phyloP scores from a whole-genome alignment of 441 rosid genomes.

The Arabidopsis hybrid region DNA sequence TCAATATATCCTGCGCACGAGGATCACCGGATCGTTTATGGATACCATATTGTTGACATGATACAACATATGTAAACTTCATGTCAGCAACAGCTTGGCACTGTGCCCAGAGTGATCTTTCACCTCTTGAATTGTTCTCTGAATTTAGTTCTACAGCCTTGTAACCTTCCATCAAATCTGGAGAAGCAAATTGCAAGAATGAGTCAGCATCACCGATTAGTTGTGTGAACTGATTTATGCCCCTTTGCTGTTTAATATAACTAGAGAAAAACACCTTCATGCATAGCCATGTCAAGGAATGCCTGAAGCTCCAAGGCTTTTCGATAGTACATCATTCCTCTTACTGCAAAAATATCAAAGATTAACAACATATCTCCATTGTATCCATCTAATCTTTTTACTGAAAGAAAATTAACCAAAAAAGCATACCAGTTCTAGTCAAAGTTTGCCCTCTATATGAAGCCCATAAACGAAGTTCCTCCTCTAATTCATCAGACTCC shows the following conservation, averaged over 20 bases:
- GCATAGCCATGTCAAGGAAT: constrained; percentile 98
- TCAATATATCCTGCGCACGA: constrained; percentile 92
- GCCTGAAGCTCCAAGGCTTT: constrained; percentile 99
- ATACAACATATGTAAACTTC: constrained; percentile 96
- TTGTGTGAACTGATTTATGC: background rate
- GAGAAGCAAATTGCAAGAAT: constrained; percentile 40
- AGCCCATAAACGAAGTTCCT: constrained; percentile 97
- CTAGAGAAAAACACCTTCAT: constrained; percentile 71
- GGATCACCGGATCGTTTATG: constrained; percentile 87
- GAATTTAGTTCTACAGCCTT: constrained; percentile 85
- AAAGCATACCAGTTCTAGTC: constrained; percentile 84
- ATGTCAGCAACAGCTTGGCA: constrained; percentile 99
- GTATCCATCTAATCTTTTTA: constrained; percentile 7
- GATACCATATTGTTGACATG: constrained; percentile 97
- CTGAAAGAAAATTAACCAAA: constrained; percentile 9
- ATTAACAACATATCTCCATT: constrained; percentile 23
- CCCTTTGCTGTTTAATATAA: background rate
- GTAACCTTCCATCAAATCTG: constrained; percentile 98
- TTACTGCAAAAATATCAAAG: constrained; percentile 58
- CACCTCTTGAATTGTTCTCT: constrained; percentile 76
- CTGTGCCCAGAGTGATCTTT: constrained; percentile 84
- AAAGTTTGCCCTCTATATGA: constrained; percentile 98
- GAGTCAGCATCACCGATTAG: constrained; percentile 34
- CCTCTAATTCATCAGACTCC: constrained; percentile 67
- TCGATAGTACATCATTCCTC: constrained; percentile 99